Evolutionary conservation across 1,139 yeast species (phyloP).

Genomic region (Diutina catenulata): DNA sequence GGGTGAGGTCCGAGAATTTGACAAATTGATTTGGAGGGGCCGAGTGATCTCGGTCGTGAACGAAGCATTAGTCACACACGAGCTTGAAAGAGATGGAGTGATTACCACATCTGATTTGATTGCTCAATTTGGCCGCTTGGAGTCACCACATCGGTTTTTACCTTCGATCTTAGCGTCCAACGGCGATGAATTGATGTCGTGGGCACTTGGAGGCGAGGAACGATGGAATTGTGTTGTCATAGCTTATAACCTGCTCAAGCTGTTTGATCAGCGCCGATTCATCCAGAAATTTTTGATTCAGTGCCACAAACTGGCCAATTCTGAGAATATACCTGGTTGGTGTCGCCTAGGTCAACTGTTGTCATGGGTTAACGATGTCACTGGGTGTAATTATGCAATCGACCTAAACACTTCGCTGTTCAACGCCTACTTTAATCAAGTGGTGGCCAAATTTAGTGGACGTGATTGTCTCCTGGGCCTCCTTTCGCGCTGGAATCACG

Average conservation of each 20-base stretch:
- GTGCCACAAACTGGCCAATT: no score
- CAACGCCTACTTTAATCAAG: background rate
- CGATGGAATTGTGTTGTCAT: background rate
- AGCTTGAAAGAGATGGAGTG: background rate
- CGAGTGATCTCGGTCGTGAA: background rate
- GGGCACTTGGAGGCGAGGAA: background rate
- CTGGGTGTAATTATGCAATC: background rate
- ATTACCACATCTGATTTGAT: background rate
- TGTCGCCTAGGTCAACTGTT: background rate
- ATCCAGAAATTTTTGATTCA: background rate
- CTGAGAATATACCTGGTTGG: background rate
- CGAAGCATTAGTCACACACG: background rate
- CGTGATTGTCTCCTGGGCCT: background rate
- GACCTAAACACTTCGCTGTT: background rate
- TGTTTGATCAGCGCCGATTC: background rate
- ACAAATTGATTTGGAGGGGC: background rate
- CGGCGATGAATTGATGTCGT: background rate
- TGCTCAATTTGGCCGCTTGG: background rate
- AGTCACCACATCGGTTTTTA: background rate
- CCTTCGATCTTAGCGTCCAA: background rate
- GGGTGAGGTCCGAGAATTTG: background rate
- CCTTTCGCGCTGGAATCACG: background rate
- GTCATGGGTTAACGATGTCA: background rate
- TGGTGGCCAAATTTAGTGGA: background rate
- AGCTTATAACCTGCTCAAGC: background rate